Evolutionary conservation across 257 asterid genomes (phyloP).

Genomic region (Fraxinus pennsylvanica): DNA sequence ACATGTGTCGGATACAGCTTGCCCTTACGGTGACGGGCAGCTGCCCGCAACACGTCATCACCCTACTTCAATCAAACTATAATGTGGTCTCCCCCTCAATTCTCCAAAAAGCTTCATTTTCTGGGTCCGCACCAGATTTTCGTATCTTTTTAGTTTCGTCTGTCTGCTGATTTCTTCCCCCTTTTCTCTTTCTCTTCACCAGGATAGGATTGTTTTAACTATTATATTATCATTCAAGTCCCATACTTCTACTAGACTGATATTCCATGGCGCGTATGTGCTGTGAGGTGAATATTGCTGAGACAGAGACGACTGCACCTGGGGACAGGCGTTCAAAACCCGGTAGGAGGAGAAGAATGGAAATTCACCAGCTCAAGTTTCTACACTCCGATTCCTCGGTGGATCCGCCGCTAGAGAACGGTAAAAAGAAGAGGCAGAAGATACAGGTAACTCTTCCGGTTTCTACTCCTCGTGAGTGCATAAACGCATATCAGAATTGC

Average conservation of each 20-base stretch:
- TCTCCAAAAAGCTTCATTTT: not conserved
- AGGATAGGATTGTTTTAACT: not conserved
- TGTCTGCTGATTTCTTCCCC: not conserved
- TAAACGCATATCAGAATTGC: slow-evolving; percentile 20
- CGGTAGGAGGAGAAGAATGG: slow-evolving; percentile 61
- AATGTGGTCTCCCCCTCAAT: slow-evolving; percentile 32
- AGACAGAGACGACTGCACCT: slow-evolving; percentile 62
- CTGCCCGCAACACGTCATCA: slow-evolving; percentile 51
- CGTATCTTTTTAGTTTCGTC: slow-evolving; percentile 19
- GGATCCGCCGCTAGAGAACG: slow-evolving; percentile 44
- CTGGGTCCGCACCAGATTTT: slow-evolving; percentile 24
- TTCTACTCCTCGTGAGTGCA: slow-evolving; percentile 24
- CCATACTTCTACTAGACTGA: too few relatives aligned
- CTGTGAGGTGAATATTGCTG: slow-evolving; percentile 58
- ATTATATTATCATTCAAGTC: not conserved
- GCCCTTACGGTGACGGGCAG: slow-evolving; percentile 91
- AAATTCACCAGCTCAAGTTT: slow-evolving; percentile 66
- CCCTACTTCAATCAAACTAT: slow-evolving; percentile 33
- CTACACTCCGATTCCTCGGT: slow-evolving; percentile 55
- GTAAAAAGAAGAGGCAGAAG: slow-evolving; percentile 38
- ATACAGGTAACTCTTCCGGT: slow-evolving; percentile 33
- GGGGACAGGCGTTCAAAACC: slow-evolving; percentile 61
- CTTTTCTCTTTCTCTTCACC: not conserved
- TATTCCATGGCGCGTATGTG: slow-evolving; percentile 68
- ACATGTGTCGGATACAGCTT: slow-evolving; percentile 56